Base-by-base conservation (phyloP, 108 stramenopile genomes). In the Nannochloropsis granulata region DNA sequence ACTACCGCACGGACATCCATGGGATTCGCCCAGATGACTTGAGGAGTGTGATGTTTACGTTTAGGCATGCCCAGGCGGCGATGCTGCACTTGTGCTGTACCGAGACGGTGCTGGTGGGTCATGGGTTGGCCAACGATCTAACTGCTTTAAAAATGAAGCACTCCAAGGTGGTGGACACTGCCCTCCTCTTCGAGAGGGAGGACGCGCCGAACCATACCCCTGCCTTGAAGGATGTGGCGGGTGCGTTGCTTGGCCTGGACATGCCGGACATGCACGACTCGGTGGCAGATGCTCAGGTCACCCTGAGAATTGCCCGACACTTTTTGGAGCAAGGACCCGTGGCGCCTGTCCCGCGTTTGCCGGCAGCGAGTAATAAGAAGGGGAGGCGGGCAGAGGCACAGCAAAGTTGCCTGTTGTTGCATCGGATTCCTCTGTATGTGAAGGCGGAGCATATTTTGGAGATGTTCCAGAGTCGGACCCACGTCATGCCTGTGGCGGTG, bases 121-220 rank as follows among this genome's bases (percentile, higher is more conserved):
- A 97, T 88, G 96, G 96, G 24, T 89, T 98, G 3, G 93, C 94
- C 82, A 94, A 97, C 85, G 96, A 98, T 90, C 88, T 98, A 34
- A 87, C 89, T 43, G 92, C 95, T 14, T 86, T 98, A 11, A 92
- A 90, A 80, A 93, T 97, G 94, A 91, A 92, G 45, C 96, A 96
- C 85, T 85, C 92, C 46, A 88, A 91, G 46, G 86, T 92, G 71
- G 94, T 94, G 0, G 97, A 97, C 85, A 95, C 96, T 13, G 92
- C 96, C 21, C 91, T 93, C 84, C 91, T 96, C 16, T 98, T 83
- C 83, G 24, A 79, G 43, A 43, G 79, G 26, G 25, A 13, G n/a
- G 83, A 45, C 46, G 21, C 23, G 42, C 45, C 44, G 26, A 23
- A 24, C 23, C 56, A 79, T 45, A 86, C 86, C 23, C 86, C 86